Percentiles rank a stretch among this genome's conserved stretches.
Evolutionary conservation across 768 basidiomycete genomes (phyloP).

Genomic region (Megacollybia marginata): DNA sequence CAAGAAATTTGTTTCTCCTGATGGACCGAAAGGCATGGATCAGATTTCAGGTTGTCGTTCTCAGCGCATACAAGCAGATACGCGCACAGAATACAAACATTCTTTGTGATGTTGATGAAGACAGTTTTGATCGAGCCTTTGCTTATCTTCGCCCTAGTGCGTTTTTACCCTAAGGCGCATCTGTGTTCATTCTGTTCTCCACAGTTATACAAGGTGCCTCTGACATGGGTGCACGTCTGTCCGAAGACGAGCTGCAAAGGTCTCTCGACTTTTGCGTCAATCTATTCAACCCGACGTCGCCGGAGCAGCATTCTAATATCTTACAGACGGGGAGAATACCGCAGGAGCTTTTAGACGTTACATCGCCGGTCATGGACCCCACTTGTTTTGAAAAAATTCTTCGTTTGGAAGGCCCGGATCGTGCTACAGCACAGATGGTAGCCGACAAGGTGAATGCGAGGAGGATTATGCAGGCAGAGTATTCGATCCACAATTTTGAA

Average conservation of each 20-base stretch:
- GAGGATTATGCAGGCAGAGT: constrained; percentile 62
- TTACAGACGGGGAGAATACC: constrained; percentile 16
- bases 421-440: constrained; percentile 36
- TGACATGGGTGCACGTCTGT: constrained; percentile 66
- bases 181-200: not conserved
- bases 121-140: constrained; percentile 67
- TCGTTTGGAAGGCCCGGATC: constrained; percentile 9
- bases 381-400: constrained; percentile 29
- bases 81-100: constrained; percentile 49
- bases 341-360: constrained; percentile 46
- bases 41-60: constrained; percentile 61
- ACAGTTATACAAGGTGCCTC: constrained; percentile 76
- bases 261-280: constrained; percentile 75
- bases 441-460: constrained; percentile 65
- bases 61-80: constrained; percentile 72
- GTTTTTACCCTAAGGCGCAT: constrained; percentile 4
- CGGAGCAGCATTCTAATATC: constrained; percentile 47
- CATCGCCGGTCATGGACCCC: constrained; percentile 39
- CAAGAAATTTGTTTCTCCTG: not conserved
- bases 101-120: constrained; percentile 57
- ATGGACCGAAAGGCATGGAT: not conserved
- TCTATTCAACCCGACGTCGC: constrained; percentile 62
- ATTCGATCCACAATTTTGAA: constrained; percentile 62
- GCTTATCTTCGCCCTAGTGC: constrained; percentile 52
- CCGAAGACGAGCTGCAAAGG: constrained; percentile 65